These are phyloP conservation scores for Crassisporium funariophilum DNA, from an alignment of 768 basidiomycete species.

Conservation along the genomic window DNA sequence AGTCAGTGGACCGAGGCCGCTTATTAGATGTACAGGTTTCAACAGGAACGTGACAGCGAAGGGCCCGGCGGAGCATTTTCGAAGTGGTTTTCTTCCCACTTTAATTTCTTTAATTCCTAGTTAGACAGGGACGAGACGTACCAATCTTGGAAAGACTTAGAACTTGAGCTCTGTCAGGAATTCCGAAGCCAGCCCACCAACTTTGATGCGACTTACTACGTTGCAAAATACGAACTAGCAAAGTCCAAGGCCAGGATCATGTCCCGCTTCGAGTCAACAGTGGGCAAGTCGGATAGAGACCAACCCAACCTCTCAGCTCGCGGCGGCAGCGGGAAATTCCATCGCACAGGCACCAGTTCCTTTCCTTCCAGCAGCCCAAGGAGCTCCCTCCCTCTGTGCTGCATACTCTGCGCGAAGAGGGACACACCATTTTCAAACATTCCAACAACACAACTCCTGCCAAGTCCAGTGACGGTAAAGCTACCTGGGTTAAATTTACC, in stretches of 20 bases:
- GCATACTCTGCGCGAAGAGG: conserved; percentile 22
- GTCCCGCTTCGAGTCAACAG: no score
- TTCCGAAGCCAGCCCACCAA: not conserved
- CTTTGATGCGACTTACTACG: not conserved
- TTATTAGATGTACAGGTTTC: not conserved
- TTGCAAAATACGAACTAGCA: not conserved
- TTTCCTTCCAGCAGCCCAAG: conserved; percentile 11
- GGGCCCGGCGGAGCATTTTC: not conserved
- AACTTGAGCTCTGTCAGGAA: not conserved
- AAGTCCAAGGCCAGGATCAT: not conserved
- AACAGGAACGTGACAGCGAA: not conserved
- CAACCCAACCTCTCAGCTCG: not conserved
- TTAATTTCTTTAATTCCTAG: not conserved
- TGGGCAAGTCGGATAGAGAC: not conserved
- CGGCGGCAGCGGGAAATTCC: not conserved
- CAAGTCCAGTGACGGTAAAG: conserved; percentile 8
- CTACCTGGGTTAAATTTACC: conserved; percentile 6
- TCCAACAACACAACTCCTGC: not conserved
- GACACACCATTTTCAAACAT: conserved; percentile 21
- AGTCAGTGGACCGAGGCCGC: not conserved
- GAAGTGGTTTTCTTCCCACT: not conserved
- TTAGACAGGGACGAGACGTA: not conserved
- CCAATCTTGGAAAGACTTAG: not conserved
- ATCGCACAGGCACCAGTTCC: not conserved
- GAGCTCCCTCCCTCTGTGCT: conserved; percentile 13